Evolutionary conservation across 805 yeast genomes (phyloP).

Genomic region (Diddensiella santjacobensis): DNA sequence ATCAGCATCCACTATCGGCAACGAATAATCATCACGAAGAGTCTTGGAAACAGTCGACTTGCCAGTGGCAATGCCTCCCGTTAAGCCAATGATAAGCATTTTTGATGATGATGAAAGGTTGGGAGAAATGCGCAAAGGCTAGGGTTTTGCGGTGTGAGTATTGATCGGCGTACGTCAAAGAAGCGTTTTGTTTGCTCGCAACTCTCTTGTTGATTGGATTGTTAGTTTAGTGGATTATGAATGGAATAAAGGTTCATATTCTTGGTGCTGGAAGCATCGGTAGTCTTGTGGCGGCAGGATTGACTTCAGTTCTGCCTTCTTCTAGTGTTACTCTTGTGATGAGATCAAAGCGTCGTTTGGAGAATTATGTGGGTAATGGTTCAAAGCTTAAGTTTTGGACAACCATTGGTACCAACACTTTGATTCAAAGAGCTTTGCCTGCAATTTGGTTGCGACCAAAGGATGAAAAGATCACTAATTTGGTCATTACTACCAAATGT

Average conservation of each 20-base stretch:
- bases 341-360: conserved; percentile 40
- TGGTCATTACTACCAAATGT: conserved; percentile 78
- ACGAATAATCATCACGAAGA: conserved; percentile 46
- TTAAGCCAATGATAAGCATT: conserved; percentile 91
- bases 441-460: conserved; percentile 11
- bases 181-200: background rate
- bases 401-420: conserved; percentile 14
- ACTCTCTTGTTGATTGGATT: background rate
- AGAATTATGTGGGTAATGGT: conserved; percentile 40
- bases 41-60: conserved; percentile 80
- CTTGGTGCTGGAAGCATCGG: conserved; percentile 57
- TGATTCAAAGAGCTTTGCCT: conserved; percentile 20
- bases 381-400: conserved; percentile 36
- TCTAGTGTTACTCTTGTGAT: conserved; percentile 43
- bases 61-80: conserved; percentile 98
- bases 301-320: conserved; percentile 36
- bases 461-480: conserved; percentile 42
- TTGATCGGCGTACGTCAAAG: too few species aligned
- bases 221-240: background rate
- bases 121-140: too few species aligned
- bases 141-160: too few species aligned
- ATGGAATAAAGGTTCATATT: conserved; percentile 27
- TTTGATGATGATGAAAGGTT: background rate
- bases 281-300: conserved; percentile 45
- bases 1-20: conserved; percentile 85